These are phyloP conservation scores for Phytophthora pseudosyringae DNA, from an alignment of 352 stramenopile species.

Conservation along the genomic window DNA sequence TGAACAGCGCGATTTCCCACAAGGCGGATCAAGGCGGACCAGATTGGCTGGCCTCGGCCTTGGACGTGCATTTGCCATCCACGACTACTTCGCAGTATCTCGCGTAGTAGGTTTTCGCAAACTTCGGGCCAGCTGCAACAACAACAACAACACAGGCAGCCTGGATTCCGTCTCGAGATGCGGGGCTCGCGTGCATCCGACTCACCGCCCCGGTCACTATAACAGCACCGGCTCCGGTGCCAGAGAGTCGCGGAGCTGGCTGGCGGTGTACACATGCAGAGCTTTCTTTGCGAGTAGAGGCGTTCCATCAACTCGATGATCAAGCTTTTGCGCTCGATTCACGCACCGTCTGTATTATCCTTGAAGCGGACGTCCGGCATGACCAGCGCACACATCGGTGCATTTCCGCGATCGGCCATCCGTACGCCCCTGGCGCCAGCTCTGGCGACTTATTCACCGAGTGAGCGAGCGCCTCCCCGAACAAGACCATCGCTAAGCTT, in stretches of 20 bases:
- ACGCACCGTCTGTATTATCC: constrained; percentile 10
- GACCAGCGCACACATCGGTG: constrained; percentile 18
- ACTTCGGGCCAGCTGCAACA: not conserved
- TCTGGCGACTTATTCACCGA: constrained; percentile 5
- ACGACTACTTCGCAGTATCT: not conserved
- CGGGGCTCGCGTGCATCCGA: too few relatives aligned
- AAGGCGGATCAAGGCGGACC: not conserved
- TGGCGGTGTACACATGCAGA: not conserved
- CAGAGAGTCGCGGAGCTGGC: not conserved
- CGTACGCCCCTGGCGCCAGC: constrained; percentile 10
- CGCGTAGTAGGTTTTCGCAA: not conserved
- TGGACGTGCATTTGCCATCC: not conserved
- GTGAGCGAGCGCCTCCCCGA: not conserved
- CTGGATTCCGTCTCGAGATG: not conserved
- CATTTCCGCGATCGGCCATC: not conserved
- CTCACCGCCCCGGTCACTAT: not conserved
- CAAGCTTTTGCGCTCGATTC: not conserved
- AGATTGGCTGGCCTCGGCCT: not conserved
- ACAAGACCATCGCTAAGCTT: not conserved
- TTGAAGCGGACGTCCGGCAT: constrained; percentile 14
- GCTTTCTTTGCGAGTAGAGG: not conserved
- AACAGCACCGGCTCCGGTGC: constrained; percentile 6
- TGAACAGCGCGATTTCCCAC: not conserved
- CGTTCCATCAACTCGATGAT: not conserved
- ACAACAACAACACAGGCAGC: constrained; percentile 5